Base-by-base conservation (phyloP, 352 stramenopile genomes). In the Hyaloperonospora arabidopsidis region DNA sequence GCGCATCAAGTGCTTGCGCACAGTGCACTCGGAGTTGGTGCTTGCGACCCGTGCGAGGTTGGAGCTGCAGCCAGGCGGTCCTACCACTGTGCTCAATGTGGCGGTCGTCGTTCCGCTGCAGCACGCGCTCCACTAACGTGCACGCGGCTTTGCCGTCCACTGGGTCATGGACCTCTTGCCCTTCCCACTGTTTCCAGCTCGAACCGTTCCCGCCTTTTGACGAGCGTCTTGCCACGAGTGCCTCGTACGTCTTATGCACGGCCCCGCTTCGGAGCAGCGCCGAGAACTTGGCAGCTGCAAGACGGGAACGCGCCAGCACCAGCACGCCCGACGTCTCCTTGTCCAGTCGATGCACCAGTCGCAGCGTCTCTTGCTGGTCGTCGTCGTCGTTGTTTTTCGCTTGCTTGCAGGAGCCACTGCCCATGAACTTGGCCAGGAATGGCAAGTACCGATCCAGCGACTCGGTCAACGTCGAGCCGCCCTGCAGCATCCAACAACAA, bases 1-100 rank as follows among this genome's bases (percentile, higher is more conserved):
- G 75, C 0, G 72, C 53, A 3, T 58, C 15, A 11, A 89, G 36
- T 1, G 49, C 54, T 14, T 72, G 35, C 2, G 75, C 61, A 15
- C 76, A 87, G 48, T 89, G 79, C 32, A 86, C 57, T 0, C 79
- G 79, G 4, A 89, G 57, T 56, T 87, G 79, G 32, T 86, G 79
- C 48, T 89, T 89, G 21, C 79, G 73, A n/a, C 79, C 79, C 0
- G 79, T 87, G 2, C 65, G 46, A 11, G 75, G 76, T 29, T 61
- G 65, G 43, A 89, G 67, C 45, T 86, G 65, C 18, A 89, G 63
- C 74, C 68, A 86, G 25, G 8, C 25, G 8, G 8, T 8, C 14
- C 19, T 53, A 13, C 48, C 59, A 25, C 0, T 41, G 23, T 41
- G 47, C 15, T 59, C 59, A 18, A 29, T 52, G 2, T 13, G 8